phyloP scores from a whole-genome alignment of 768 basidiomycete species.

The Boletus tylopilopsis region DNA sequence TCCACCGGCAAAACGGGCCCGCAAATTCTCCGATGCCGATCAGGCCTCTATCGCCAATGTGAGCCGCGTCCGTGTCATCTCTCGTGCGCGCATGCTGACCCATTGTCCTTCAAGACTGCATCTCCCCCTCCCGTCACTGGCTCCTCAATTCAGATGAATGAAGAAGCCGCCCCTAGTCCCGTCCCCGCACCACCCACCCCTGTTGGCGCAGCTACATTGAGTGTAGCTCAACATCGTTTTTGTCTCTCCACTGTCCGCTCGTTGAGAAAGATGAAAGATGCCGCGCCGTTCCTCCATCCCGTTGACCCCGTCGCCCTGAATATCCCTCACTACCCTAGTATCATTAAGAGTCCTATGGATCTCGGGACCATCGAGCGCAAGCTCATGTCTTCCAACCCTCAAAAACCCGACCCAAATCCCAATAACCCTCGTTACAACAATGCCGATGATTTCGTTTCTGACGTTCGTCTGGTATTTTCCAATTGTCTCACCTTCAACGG shows the following conservation, averaged over 20 bases:
- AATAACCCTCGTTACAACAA: slow-evolving; percentile 72
- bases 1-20: slow-evolving; percentile 80
- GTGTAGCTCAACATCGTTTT: slow-evolving; percentile 72
- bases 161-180: slow-evolving; percentile 20
- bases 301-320: slow-evolving; percentile 84
- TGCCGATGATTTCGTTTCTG: slow-evolving; percentile 77
- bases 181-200: slow-evolving; percentile 2
- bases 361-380: slow-evolving; percentile 90
- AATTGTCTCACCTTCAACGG: slow-evolving; percentile 95
- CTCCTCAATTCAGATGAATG: slow-evolving; percentile 31
- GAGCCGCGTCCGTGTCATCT: slow-evolving; percentile 49
- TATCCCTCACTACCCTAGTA: slow-evolving; percentile 82
- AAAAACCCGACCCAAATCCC: slow-evolving; percentile 67
- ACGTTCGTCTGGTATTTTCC: slow-evolving; percentile 83
- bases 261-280: slow-evolving; percentile 85
- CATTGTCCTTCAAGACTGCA: slow-evolving; percentile 50
- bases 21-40: slow-evolving; percentile 74
- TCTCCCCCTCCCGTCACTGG: slow-evolving; percentile 68
- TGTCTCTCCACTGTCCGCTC: slow-evolving; percentile 71
- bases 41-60: slow-evolving; percentile 72
- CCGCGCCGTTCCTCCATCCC: slow-evolving; percentile 75
- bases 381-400: slow-evolving; percentile 71
- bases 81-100: slow-evolving; percentile 52
- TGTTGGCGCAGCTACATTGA: slow-evolving; percentile 42
- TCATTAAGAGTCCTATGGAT: slow-evolving; percentile 94